These are phyloP conservation scores for Didymosphaeria variabile DNA, from an alignment of 2,329 filamentous ascomycete species.

Conservation along the genomic window DNA sequence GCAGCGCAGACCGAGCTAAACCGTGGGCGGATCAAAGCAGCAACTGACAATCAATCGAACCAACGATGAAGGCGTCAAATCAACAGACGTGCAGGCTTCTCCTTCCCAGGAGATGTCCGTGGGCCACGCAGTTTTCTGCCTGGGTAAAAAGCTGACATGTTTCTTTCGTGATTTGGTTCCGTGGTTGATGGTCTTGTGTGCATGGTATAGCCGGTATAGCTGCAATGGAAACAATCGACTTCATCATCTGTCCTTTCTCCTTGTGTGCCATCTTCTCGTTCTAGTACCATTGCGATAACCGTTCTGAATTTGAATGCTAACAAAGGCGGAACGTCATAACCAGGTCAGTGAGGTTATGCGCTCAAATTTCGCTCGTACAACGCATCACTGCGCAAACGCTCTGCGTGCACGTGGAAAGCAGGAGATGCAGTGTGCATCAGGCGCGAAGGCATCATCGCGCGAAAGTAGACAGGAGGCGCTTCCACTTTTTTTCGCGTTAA, in stretches of 20 bases:
- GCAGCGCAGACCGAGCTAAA: neutral
- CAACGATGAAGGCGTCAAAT: too few species aligned
- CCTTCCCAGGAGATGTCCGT: too few species aligned
- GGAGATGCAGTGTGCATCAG: constrained; percentile 21
- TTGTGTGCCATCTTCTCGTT: too few species aligned
- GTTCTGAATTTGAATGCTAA: neutral
- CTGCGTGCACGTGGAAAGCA: constrained; percentile 17
- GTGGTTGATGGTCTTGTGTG: too few species aligned
- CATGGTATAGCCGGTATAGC: too few species aligned
- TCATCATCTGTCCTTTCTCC: too few species aligned
- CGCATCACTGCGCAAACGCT: constrained; percentile 20
- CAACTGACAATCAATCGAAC: neutral
- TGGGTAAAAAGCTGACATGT: too few species aligned
- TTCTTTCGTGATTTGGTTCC: too few species aligned
- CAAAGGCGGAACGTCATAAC: neutral
- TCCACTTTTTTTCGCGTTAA: constrained; percentile 16
- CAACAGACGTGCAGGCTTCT: too few species aligned
- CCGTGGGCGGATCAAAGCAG: neutral
- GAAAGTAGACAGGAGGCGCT: constrained; percentile 21
- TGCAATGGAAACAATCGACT: too few species aligned
- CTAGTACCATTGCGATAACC: too few species aligned
- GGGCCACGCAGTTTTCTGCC: too few species aligned
- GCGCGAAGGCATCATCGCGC: constrained; percentile 22
- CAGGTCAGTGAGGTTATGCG: constrained; percentile 18
- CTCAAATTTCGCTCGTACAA: constrained; percentile 22